These are phyloP conservation scores for Geoglossum cookeanum DNA, from an alignment of 2,329 filamentous ascomycete species.

Conservation along the genomic window DNA sequence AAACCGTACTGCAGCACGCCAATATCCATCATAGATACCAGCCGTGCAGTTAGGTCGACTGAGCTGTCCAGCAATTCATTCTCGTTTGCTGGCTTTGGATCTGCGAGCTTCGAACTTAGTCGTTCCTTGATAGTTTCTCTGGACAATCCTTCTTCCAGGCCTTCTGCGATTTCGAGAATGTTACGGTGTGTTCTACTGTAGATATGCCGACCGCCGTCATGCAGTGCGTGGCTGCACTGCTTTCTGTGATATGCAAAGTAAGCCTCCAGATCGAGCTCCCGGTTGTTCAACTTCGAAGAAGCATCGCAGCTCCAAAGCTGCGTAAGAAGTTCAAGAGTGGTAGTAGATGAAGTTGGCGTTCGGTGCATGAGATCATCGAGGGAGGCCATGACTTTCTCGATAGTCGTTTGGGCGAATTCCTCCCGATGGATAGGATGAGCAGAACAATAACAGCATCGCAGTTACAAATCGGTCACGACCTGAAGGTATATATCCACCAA, in stretches of 20 bases:
- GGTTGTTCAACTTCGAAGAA: neutral
- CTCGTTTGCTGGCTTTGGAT: neutral
- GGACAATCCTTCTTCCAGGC: constrained; percentile 1
- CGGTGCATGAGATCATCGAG: neutral
- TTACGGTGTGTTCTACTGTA: constrained; percentile 7
- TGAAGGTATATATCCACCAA: too few species aligned
- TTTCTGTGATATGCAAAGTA: constrained; percentile 10
- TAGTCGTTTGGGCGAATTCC: too few species aligned
- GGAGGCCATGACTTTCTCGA: too few species aligned
- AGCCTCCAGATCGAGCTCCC: neutral
- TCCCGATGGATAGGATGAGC: too few species aligned
- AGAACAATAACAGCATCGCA: too few species aligned
- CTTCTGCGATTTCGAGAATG: constrained; percentile 9
- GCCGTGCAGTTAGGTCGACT: neutral
- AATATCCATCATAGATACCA: neutral
- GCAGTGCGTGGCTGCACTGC: constrained; percentile 10
- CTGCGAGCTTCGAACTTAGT: neutral
- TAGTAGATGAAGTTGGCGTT: neutral
- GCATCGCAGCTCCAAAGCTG: too few species aligned
- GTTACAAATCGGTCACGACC: too few species aligned
- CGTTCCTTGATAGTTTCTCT: neutral
- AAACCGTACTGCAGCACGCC: neutral
- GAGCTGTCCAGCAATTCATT: neutral
- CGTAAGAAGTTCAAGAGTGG: too few species aligned
- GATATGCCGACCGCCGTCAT: constrained; percentile 6